Percentiles rank a stretch among this genome's conserved stretches.
Evolutionary conservation across 2,329 filamentous ascomycete genomes (phyloP).

Genomic region (Plectosphaerella sp.): DNA sequence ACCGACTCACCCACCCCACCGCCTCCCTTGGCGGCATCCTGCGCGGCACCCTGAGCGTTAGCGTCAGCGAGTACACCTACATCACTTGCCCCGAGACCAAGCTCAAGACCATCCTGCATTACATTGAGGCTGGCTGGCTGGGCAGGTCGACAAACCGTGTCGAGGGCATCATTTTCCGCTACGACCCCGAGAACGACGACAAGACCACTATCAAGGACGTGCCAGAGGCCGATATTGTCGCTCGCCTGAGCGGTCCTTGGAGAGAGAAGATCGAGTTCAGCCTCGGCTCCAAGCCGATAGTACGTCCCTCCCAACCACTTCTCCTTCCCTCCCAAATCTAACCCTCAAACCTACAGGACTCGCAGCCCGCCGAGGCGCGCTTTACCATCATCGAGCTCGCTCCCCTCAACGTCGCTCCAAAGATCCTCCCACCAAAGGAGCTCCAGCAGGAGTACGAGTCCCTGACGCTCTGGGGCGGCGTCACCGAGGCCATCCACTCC

Average conservation of each 20-base stretch:
- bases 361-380: constrained; percentile 53
- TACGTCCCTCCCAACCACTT: constrained; percentile 36
- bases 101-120: constrained; percentile 88
- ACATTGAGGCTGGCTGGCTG: constrained; percentile 92
- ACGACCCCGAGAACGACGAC: constrained; percentile 81
- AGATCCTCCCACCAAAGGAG: constrained; percentile 72
- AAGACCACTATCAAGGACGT: constrained; percentile 81
- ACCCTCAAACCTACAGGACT: constrained; percentile 23
- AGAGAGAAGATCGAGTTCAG: constrained; percentile 64
- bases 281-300: constrained; percentile 54
- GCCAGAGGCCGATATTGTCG: constrained; percentile 76
- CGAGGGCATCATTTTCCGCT: constrained; percentile 84
- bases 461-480: constrained; percentile 78
- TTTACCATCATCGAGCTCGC: constrained; percentile 80
- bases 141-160: constrained; percentile 88
- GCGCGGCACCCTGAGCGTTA: constrained; percentile 81
- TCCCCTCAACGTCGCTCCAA: constrained; percentile 76
- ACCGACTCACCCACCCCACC: constrained; percentile 91
- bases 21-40: constrained; percentile 87
- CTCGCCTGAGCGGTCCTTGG: constrained; percentile 81
- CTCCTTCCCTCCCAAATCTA: not conserved
- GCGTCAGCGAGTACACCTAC: constrained; percentile 84
- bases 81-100: constrained; percentile 86
- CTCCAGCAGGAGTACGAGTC: constrained; percentile 86
- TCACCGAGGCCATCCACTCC: constrained; percentile 78